Percentiles rank a stretch among this genome's conserved stretches.
These are phyloP conservation scores for Ganoderma multipileum DNA, from an alignment of 1,284 basidiomycete species.

Conservation along the genomic window DNA sequence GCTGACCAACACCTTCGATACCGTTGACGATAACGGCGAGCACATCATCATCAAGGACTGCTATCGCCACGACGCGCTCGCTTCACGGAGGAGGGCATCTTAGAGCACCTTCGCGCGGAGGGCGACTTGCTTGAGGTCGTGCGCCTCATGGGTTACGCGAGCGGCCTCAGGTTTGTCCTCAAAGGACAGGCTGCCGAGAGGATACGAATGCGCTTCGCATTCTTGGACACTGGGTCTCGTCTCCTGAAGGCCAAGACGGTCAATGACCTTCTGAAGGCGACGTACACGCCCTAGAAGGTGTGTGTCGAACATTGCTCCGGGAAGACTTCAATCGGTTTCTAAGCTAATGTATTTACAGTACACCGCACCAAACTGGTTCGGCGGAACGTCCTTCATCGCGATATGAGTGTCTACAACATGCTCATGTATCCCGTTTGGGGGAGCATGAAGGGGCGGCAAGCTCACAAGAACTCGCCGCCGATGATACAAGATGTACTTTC, in stretches of 20 bases:
- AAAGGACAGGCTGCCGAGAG: background rate
- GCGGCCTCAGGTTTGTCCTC: background rate
- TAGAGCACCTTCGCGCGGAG: background rate
- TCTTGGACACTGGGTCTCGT: background rate
- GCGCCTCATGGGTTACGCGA: background rate
- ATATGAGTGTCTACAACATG: background rate
- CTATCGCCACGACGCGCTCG: background rate
- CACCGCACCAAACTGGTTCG: background rate
- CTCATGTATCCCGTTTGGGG: constrained; percentile 7
- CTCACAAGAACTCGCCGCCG: background rate
- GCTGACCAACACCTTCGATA: background rate
- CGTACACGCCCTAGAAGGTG: constrained; percentile 5
- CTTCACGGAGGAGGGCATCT: background rate
- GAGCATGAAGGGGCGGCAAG: background rate
- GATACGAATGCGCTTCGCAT: background rate
- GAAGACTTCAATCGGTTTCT: background rate
- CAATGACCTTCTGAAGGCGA: background rate
- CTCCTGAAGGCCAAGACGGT: background rate
- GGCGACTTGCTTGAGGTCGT: constrained; percentile 4
- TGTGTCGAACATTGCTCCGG: background rate
- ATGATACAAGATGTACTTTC: background rate
- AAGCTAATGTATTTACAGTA: background rate
- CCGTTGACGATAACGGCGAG: background rate
- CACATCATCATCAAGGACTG: constrained; percentile 6
- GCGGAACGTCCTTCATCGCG: background rate